A percentile compares a stretch with the other conserved stretches of the same genome.
These are phyloP conservation scores for Hygrophorus russula DNA, from an alignment of 768 basidiomycete genomes.

Conservation along the genomic window DNA sequence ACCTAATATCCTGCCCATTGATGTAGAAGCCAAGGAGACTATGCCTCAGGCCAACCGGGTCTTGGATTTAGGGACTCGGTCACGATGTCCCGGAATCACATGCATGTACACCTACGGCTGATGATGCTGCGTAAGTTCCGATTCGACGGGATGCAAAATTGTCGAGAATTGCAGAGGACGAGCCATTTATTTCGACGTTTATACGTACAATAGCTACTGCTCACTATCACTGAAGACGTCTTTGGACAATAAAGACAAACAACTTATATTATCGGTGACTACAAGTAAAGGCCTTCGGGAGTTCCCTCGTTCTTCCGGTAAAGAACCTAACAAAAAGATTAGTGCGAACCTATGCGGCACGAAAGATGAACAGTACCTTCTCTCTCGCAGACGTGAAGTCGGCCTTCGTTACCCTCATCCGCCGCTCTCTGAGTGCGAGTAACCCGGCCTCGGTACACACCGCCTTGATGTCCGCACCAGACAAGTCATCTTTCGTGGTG, in stretches of 20 bases:
- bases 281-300: slow-evolving; percentile 35
- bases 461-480: slow-evolving; percentile 98
- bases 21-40: neutral
- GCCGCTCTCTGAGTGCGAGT: slow-evolving; percentile 83
- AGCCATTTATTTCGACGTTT: no score
- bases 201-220: no score
- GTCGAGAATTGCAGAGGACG: no score
- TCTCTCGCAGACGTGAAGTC: slow-evolving; percentile 89
- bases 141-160: no score
- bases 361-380: slow-evolving; percentile 44
- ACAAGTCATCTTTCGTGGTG: slow-evolving; percentile 90
- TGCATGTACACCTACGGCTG: no score
- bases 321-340: slow-evolving; percentile 40
- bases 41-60: no score
- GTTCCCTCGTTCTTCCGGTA: slow-evolving; percentile 98
- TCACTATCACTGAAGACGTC: no score
- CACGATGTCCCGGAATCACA: no score
- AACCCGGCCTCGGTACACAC: slow-evolving; percentile 98
- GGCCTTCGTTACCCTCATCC: slow-evolving; percentile 88
- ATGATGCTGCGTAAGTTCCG: no score
- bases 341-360: slow-evolving; percentile 4
- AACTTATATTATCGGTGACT: no score
- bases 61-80: no score
- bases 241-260: no score
- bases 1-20: slow-evolving; percentile 5